These are phyloP conservation scores for Adansonia madagascariensis DNA, from an alignment of 441 rosid species.

Conservation along the genomic window DNA sequence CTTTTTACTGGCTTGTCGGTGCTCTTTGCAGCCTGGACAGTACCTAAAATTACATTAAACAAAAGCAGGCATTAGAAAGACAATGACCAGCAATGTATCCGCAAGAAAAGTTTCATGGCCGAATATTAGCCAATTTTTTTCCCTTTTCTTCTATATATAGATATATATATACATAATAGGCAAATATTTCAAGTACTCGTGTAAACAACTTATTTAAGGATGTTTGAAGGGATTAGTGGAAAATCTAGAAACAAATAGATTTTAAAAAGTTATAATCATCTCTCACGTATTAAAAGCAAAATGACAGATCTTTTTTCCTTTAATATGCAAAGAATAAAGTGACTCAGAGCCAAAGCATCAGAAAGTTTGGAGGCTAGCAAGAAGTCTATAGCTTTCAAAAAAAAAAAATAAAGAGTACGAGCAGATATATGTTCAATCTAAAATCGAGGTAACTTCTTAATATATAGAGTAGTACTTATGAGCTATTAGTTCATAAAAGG, in stretches of 20 bases:
- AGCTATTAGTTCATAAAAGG: slow-evolving; percentile 8
- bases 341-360: slow-evolving; percentile 3
- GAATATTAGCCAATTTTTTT: slow-evolving; percentile 9
- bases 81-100: not conserved
- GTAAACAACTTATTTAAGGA: slow-evolving; percentile 10
- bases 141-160: not conserved
- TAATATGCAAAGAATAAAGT: slow-evolving; percentile 11
- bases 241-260: not conserved
- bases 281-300: not conserved
- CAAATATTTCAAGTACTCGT: not conserved
- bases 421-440: not conserved
- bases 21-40: slow-evolving; percentile 77
- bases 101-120: not conserved
- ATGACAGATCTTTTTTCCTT: not conserved
- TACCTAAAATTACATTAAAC: slow-evolving; percentile 48
- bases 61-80: slow-evolving; percentile 31
- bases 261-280: not conserved
- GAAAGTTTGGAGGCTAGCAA: not conserved
- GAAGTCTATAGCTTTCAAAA: not conserved
- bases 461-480: not conserved
- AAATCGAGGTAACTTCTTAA: not conserved
- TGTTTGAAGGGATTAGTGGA: not conserved
- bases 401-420: not conserved
- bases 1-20: slow-evolving; percentile 73
- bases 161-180: not conserved